Percentiles rank a stretch among this genome's conserved stretches.
Evolutionary conservation across 2,329 filamentous ascomycete genomes (phyloP).

Genomic region (Aspergillus brasiliensis): DNA sequence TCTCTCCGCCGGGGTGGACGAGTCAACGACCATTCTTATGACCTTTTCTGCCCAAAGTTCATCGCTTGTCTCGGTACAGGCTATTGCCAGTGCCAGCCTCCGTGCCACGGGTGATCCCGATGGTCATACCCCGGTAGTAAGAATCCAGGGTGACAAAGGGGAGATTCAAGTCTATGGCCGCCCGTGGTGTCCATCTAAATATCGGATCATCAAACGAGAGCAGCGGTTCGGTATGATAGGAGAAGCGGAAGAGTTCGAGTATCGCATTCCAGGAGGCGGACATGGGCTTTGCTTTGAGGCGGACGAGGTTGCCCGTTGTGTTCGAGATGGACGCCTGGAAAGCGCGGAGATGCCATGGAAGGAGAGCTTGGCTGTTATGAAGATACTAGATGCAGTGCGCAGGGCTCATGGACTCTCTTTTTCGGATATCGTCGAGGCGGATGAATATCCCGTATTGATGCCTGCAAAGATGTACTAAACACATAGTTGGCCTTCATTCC

Average conservation of each 20-base stretch:
- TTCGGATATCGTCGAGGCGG: not conserved
- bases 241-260: not conserved
- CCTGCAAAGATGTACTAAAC: not conserved
- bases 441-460: not conserved
- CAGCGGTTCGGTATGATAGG: not conserved
- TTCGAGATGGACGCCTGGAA: not conserved
- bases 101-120: not conserved
- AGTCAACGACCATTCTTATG: not conserved
- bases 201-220: not conserved
- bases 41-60: not conserved
- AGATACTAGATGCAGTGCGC: not conserved
- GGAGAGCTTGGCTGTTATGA: not conserved
- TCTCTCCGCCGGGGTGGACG: not conserved
- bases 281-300: not conserved
- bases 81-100: not conserved
- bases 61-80: not conserved
- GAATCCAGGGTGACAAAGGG: not conserved
- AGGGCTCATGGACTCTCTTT: not conserved
- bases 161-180: not conserved
- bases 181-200: not conserved
- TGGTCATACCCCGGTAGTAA: not conserved
- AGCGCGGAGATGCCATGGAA: not conserved
- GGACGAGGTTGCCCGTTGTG: not conserved
- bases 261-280: not conserved
- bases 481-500: rapidly evolving